Percentiles rank a stretch among this genome's conserved stretches.
Conservation (phyloP, 2,329 filamentous ascomycete species). For the Pyricularia sp. region DNA sequence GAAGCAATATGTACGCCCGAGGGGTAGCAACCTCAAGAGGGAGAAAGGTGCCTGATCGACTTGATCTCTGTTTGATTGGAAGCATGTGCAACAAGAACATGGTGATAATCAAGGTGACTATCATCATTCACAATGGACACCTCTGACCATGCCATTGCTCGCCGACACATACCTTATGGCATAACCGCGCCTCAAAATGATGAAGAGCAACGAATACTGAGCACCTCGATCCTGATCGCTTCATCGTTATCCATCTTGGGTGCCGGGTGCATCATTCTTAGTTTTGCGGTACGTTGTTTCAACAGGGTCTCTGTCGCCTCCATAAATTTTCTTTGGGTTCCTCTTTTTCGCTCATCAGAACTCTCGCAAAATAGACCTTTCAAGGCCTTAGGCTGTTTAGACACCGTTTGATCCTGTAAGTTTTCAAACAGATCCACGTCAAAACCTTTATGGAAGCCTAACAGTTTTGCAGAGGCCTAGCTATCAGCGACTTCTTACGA, state of each 20-base stretch:
- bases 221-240: constrained; percentile 21
- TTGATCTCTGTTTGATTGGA: neutral
- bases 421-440: neutral
- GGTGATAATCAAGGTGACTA: neutral
- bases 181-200: neutral
- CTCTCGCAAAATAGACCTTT: constrained; percentile 20
- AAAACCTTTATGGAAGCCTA: neutral
- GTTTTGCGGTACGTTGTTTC: constrained; percentile 15
- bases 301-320: neutral
- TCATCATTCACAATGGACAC: neutral
- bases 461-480: constrained; percentile 19
- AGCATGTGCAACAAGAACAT: neutral
- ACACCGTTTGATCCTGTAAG: constrained; percentile 26
- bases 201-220: constrained; percentile 10
- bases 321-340: no score
- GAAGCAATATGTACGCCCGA: neutral
- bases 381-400: constrained; percentile 25
- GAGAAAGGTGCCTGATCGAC: neutral
- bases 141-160: neutral
- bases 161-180: neutral
- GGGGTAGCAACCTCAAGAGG: neutral
- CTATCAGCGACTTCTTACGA: constrained; percentile 29
- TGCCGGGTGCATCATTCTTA: constrained; percentile 26
- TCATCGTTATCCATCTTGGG: constrained; percentile 24
- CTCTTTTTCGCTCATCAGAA: neutral